Evolutionary conservation across 192 early-diverging fungal species (phyloP).

Genomic region (Rhizoclosmatium globosum): DNA sequence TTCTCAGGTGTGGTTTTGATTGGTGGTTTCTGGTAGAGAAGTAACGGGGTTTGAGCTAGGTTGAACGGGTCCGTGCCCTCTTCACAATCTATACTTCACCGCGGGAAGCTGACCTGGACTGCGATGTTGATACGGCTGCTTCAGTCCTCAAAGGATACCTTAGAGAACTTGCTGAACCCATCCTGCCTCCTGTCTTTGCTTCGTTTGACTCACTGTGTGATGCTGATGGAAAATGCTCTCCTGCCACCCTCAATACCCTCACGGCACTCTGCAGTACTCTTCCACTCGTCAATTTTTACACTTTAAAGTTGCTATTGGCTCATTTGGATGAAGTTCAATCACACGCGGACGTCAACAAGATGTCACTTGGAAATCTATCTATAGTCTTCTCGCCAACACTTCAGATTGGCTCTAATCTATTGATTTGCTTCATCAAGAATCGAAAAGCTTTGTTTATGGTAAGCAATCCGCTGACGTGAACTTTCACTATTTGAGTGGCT

Average conservation of each 20-base stretch:
- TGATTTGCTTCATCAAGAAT: neutral
- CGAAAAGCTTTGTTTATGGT: neutral
- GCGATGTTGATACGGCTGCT: constrained; percentile 16
- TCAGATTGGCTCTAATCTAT: neutral
- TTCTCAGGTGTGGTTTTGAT: neutral
- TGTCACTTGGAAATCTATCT: constrained; percentile 15
- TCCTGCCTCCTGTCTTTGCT: neutral
- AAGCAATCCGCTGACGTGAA: neutral
- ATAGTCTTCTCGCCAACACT: constrained; percentile 23
- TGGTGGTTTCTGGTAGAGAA: neutral
- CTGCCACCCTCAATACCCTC: neutral
- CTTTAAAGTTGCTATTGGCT: constrained; percentile 8
- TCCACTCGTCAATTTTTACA: neutral
- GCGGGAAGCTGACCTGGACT: neutral
- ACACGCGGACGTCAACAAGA: constrained; percentile 22
- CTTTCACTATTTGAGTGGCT: neutral
- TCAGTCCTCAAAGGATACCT: constrained; percentile 9
- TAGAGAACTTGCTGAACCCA: neutral
- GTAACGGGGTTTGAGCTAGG: neutral
- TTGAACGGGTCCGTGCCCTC: neutral
- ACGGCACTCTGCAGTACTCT: neutral
- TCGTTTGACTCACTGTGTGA: neutral
- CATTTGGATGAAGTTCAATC: constrained; percentile 11
- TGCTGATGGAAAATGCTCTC: neutral
- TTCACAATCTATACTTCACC: neutral